Base-by-base conservation (phyloP, 331 rosid species). In the Saraca asoca region DNA sequence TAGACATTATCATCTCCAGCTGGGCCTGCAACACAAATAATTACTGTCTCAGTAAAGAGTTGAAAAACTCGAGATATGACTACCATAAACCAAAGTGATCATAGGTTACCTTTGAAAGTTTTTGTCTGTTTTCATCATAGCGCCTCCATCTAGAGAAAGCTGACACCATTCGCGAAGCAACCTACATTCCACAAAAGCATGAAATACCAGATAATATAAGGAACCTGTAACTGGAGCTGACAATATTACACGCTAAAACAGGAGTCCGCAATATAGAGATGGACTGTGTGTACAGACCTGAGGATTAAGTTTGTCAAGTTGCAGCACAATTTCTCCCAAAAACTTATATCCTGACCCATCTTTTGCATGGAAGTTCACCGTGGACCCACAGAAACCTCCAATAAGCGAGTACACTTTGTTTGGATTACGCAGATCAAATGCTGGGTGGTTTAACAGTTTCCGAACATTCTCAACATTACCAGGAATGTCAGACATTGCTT, bases 161-260 rank as follows among this genome's bases (percentile, higher is more conserved):
- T 4, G 97, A 90, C 41, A 94, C 97, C 99, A 94, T 90, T 72
- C 99, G 84, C 7, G 99, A 94, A 18, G 99, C 99, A 67, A 90
- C 97, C 99, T 94, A 71, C 51, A 78, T 64, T 6, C 42, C 39
- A 9, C 46, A 59, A 58, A 52, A 48, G 51, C 37, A 66, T 8
- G 39, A 53, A 14, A 14, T 0, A 39, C 13, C 52, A 57, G 54
- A 50, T 43, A 7, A 18, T 18, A 44, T 42, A 51, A n/a, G n/a
- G 68, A 72, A 52, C 58, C 37, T 50, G 48, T 48, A 46, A 54
- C 69, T 37, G 56, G 43, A 50, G 31, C 31, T 24, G 31, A 24
- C n/a, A 3, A 24, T 24, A 39, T 39, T 33, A 24, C 43, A 63
- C 12, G 35, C 20, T 7, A 45, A 67, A 6, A 58, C 35, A 38